Evolutionary conservation across 78 protist genomes (phyloP).

Genomic region (Paratrimastix pyriformis): DNA sequence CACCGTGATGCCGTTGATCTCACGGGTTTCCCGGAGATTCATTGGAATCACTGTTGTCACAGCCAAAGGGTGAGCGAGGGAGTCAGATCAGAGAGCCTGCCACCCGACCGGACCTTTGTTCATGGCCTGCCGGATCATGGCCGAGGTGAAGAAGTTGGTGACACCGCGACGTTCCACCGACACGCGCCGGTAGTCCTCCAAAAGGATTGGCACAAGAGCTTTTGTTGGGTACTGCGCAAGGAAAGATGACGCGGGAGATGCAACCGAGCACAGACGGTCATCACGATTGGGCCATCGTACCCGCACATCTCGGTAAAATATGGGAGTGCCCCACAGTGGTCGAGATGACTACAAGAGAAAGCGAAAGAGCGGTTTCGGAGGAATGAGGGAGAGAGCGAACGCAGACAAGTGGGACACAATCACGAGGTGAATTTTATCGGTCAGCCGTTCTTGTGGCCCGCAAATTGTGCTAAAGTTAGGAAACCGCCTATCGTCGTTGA

Average conservation of each 20-base stretch:
- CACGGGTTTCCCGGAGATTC: slow-evolving; percentile 57
- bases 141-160: slow-evolving; percentile 62
- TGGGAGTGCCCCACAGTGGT: slow-evolving; percentile 96
- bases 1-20: slow-evolving; percentile 64
- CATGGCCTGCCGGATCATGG: slow-evolving; percentile 71
- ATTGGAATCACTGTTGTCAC: slow-evolving; percentile 56
- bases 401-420: slow-evolving; percentile 36
- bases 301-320: slow-evolving; percentile 71
- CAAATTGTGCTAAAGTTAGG: slow-evolving; percentile 64
- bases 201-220: slow-evolving; percentile 78
- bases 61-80: background rate
- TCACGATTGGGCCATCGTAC: slow-evolving; percentile 77
- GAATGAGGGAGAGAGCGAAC: too few relatives aligned
- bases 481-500: slow-evolving; percentile 76
- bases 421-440: slow-evolving; percentile 20
- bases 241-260: too few relatives aligned
- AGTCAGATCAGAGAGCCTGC: too few relatives aligned
- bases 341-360: slow-evolving; percentile 77
- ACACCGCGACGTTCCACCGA: slow-evolving; percentile 59
- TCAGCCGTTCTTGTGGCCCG: slow-evolving; percentile 32
- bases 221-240: slow-evolving; percentile 67
- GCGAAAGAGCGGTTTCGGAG: background rate
- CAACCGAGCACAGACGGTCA: too few relatives aligned
- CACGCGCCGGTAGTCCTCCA: slow-evolving; percentile 46
- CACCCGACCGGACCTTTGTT: slow-evolving; percentile 38